Evolutionary conservation across 2,329 filamentous ascomycete species (phyloP), one percentile per base, ranked within the genome.

Genomic region (Paracoccidioides brasiliensis): DNA sequence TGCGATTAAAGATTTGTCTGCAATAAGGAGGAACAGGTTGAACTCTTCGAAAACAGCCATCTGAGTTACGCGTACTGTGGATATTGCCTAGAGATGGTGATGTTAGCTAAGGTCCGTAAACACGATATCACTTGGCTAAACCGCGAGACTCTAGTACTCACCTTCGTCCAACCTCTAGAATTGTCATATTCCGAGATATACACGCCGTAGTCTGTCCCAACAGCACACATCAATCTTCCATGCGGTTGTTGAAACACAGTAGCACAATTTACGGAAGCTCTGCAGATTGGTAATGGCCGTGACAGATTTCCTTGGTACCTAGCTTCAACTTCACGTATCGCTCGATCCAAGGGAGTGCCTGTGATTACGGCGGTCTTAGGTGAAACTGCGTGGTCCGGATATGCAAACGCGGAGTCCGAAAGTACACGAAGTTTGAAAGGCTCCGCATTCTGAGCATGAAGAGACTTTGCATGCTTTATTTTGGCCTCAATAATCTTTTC

Each of bases 11-110:
- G 87, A 85, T 67, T 90, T 90, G 70, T 98, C 93, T 0, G 91
- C 84, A 60, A 97, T 90, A 57, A 98, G 78, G 33, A 98, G 77
- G 69, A 95, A 93, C 12, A 97, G 78, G 45, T 89, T 93, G 68
- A 95, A 95, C 61, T 97, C 93, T 67, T 98, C 94, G 5, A 98
- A 80, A 0, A 98, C 88, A 0, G 93, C 85, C 50, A 98, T 87
- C 67, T 98, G 93, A 2, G 91, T 94, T 14, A 98, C 90, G 56
- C 83, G 82, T 48, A 75, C 75, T 61, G 83, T 82, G 67, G 84
- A 81, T 30, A 96, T 89, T 6, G 87, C 83, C 86, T 94, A 37
- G 46, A 38, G 49, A 33, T 15, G 15, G 22, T 22, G 38, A 51
- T 64, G 60, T 75, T 66, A 75, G 64, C 55, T 10, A 35, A 58